Conservation (phyloP, 2,329 filamentous ascomycete genomes). For the Monilinia vaccinii-corymbosi region DNA sequence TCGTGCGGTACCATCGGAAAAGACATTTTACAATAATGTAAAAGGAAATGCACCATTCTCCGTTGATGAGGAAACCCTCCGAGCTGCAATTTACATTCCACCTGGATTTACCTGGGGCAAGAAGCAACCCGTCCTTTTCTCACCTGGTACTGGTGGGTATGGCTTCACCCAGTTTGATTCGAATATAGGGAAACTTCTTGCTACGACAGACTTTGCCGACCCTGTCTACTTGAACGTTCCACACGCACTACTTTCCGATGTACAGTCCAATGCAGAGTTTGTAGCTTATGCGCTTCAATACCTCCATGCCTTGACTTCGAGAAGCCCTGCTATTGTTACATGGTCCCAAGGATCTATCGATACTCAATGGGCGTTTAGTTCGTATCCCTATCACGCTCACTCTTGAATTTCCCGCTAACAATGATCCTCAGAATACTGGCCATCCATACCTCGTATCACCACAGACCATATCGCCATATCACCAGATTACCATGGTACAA, state of each 20-base stretch:
- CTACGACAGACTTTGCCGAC: conserved; percentile 35
- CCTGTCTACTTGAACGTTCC: conserved; percentile 49
- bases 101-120: conserved; percentile 37
- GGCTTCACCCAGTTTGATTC: conserved; percentile 31
- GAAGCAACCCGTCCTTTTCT: conserved; percentile 40
- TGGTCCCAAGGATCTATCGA: conserved; percentile 48
- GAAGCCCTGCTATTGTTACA: conserved; percentile 37
- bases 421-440: conserved; percentile 38
- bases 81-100: conserved; percentile 44
- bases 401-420: background rate
- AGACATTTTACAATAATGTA: conserved; percentile 20
- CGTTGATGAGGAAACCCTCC: conserved; percentile 37
- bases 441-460: conserved; percentile 36
- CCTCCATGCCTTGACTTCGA: conserved; percentile 32
- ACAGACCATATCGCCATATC: conserved; percentile 44
- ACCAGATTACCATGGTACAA: conserved; percentile 44
- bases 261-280: conserved; percentile 44
- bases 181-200: conserved; percentile 42
- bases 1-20: background rate
- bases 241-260: conserved; percentile 36
- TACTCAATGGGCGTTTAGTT: conserved; percentile 45
- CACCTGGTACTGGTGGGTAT: conserved; percentile 43
- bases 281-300: conserved; percentile 51
- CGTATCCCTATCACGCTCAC: background rate
- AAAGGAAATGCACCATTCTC: conserved; percentile 39